phyloP scores from a whole-genome alignment of 208 protist species.

The Novymonas esmeraldas region DNA sequence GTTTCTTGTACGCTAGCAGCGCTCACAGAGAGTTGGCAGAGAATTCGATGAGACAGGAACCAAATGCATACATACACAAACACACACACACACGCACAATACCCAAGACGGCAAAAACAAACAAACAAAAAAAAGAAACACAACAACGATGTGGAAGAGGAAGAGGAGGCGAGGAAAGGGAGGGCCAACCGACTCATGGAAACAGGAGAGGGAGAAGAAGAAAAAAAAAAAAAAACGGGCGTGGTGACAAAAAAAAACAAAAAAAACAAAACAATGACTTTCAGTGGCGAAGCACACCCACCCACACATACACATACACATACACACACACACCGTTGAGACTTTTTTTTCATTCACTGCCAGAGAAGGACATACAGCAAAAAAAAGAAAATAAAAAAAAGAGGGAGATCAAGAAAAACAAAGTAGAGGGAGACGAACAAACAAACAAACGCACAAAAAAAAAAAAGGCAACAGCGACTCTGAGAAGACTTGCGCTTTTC shows the following conservation, averaged over 20 bases:
- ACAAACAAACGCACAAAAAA: too few relatives aligned
- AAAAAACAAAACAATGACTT: neutral
- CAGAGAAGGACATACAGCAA: neutral
- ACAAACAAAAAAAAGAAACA: too few relatives aligned
- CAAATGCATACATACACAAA: too few relatives aligned
- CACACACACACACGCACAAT: too few relatives aligned
- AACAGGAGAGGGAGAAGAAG: neutral
- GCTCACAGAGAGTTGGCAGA: neutral
- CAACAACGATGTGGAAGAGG: neutral
- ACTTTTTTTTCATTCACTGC: neutral
- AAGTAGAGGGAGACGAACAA: too few relatives aligned
- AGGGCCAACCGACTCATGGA: neutral
- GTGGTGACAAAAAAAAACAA: neutral
- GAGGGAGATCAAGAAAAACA: too few relatives aligned
- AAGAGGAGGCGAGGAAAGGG: neutral
- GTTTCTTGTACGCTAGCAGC: neutral
- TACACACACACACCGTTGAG: neutral
- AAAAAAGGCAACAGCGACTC: too few relatives aligned
- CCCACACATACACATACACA: neutral
- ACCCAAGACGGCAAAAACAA: too few relatives aligned
- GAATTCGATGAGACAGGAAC: too few relatives aligned
- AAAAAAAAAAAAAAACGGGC: neutral
- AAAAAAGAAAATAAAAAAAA: neutral
- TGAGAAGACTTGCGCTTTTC: too few relatives aligned
- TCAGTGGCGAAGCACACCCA: neutral